Evolutionary conservation across 2,329 filamentous ascomycete species (phyloP).

Genomic region (Akanthomyces dipterigenus): DNA sequence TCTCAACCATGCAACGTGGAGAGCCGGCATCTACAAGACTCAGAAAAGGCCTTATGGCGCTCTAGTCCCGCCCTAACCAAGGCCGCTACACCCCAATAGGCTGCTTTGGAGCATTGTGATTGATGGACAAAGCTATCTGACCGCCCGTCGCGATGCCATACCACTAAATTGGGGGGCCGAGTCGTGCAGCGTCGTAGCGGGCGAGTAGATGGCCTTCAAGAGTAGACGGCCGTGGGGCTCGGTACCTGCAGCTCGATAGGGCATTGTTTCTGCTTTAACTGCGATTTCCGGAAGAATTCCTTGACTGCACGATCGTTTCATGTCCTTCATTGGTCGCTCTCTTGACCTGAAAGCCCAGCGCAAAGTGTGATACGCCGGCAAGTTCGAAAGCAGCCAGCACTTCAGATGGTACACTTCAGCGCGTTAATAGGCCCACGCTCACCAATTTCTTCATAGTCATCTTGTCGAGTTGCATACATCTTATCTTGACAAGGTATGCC

Average conservation of each 20-base stretch:
- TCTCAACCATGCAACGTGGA: not conserved
- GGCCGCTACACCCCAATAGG: not conserved
- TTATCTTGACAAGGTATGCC: too few species aligned
- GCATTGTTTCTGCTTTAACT: not conserved
- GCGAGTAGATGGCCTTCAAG: not conserved
- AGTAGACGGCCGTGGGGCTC: not conserved
- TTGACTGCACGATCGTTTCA: not conserved
- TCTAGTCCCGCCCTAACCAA: not conserved
- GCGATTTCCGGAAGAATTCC: not conserved
- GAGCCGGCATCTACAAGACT: not conserved
- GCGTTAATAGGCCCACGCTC: too few species aligned
- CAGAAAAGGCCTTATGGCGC: not conserved
- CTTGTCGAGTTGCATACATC: too few species aligned
- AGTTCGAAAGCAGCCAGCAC: too few species aligned
- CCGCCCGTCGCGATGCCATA: not conserved
- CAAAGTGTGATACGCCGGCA: too few species aligned
- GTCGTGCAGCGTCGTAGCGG: not conserved
- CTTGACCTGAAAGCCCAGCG: too few species aligned
- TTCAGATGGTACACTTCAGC: too few species aligned
- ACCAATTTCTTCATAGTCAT: too few species aligned
- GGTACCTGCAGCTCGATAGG: not conserved
- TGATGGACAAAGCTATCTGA: slow-evolving; percentile 6
- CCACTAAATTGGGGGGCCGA: not conserved
- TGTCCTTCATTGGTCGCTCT: too few species aligned
- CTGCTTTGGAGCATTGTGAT: not conserved